Base-by-base conservation (phyloP, 805 yeast species). In the Saturnispora besseyi region DNA sequence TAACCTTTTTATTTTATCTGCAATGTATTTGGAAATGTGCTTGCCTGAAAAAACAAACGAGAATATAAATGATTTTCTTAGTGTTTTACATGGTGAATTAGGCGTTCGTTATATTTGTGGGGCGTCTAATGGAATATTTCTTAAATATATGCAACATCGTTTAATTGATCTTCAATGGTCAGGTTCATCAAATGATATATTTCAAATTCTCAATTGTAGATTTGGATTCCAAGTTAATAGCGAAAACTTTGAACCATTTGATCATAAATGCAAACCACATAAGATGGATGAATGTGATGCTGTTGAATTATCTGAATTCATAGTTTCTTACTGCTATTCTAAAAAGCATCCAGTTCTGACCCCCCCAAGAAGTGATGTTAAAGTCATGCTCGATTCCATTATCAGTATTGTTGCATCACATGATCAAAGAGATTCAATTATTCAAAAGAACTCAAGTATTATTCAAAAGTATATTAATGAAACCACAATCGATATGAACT, bases 121-220 rank as follows among this genome's bases (percentile, higher is more conserved):
- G 46, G 63, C 76, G 3, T 74, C 82, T 0, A 62, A 74, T 28
- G 90, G 95, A 0, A 64, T 68, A 7, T 82, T 90, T 53, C 67
- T 93, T 46, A 70, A 72, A 15, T 65, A 84, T 28, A 70, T 83
- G 0, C 84, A 88, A 55, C 68, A 71, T 8, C 71, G 76, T 18
- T 65, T 85, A 32, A 68, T 78, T 13, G 56, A 67, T 0, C 63
- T 76, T 28, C 66, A 71, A 7, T 62, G 66, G 62, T 46, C 53
- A 21, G 73, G 73, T 4, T 73, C 84, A 2, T 90, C 84, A 43
- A 71, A 72, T 8, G 93, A 88, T 42, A 62, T 91, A 44, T 74
- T 87, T 8, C 98, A 91, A 59, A 73, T 87, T 32, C 65, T 93
- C 22, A 73, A 80, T 54, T 93, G 99, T 62, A 74, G 85, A 9